Percentiles rank a stretch among this genome's conserved stretches.
These are phyloP conservation scores for Tolypocladium endophyticum DNA, from an alignment of 2,329 filamentous ascomycete species.

Conservation along the genomic window DNA sequence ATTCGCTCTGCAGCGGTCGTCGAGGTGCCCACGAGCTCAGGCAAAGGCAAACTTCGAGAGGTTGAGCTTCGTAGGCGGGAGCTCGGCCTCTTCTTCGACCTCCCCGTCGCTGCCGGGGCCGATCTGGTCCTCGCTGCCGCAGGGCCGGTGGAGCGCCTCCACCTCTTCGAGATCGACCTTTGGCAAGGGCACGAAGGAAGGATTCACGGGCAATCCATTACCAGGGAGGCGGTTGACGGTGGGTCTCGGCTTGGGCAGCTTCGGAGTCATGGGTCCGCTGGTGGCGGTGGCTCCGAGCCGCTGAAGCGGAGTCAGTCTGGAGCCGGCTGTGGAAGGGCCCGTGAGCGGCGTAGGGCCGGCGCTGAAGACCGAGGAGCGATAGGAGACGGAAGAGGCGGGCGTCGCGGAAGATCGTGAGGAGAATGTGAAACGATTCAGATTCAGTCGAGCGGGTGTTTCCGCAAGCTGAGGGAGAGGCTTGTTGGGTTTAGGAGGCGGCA, in stretches of 20 bases:
- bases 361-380: conserved; percentile 25
- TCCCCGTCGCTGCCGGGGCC: conserved; percentile 41
- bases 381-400: conserved; percentile 23
- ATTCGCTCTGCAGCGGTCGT: not conserved
- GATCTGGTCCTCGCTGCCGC: conserved; percentile 48
- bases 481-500: conserved; percentile 18
- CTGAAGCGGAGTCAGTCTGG: conserved; percentile 41
- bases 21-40: conserved; percentile 6
- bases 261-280: conserved; percentile 15
- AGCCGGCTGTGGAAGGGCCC: conserved; percentile 29
- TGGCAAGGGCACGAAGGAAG: conserved; percentile 44
- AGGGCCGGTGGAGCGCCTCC: conserved; percentile 34
- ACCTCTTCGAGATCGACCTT: conserved; percentile 43
- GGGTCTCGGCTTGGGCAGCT: conserved; percentile 15
- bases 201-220: conserved; percentile 34
- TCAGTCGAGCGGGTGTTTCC: conserved; percentile 18
- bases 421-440: conserved; percentile 24
- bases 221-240: conserved; percentile 15
- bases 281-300: conserved; percentile 38
- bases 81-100: conserved; percentile 26
- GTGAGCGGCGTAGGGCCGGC: conserved; percentile 27
- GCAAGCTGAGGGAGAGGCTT: conserved; percentile 10
- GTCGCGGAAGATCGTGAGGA: conserved; percentile 18
- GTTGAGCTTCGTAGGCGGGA: conserved; percentile 26
- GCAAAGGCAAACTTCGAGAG: conserved; percentile 37